Percentiles rank a stretch among this genome's conserved stretches.
These are phyloP conservation scores for Phascolomyces articulosus DNA, from an alignment of 371 early-diverging fungal species.

Conservation along the genomic window DNA sequence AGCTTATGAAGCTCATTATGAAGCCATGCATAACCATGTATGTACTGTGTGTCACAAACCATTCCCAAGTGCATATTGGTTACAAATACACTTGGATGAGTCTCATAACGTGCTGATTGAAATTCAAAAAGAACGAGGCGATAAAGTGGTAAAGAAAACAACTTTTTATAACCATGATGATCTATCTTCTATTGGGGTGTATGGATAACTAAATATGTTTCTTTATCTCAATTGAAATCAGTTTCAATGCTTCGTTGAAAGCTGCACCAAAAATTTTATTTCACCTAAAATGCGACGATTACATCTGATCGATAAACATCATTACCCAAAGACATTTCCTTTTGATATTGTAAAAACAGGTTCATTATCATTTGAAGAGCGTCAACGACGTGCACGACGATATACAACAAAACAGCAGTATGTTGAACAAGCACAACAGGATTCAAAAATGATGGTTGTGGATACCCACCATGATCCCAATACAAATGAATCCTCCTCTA, in stretches of 20 bases:
- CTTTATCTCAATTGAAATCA: constrained; percentile 24
- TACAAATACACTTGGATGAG: constrained; percentile 61
- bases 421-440: neutral
- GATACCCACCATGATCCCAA: no score
- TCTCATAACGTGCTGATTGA: constrained; percentile 52
- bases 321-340: constrained; percentile 66
- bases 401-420: neutral
- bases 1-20: constrained; percentile 64
- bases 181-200: no score
- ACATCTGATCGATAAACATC: constrained; percentile 72
- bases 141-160: constrained; percentile 52
- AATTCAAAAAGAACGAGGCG: constrained; percentile 60
- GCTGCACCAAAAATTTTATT: constrained; percentile 53
- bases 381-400: constrained; percentile 11
- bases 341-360: constrained; percentile 67
- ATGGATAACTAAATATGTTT: no score
- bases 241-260: constrained; percentile 76
- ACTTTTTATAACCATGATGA: no score
- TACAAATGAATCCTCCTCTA: no score
- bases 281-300: constrained; percentile 55
- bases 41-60: constrained; percentile 53
- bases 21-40: constrained; percentile 53
- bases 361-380: constrained; percentile 40
- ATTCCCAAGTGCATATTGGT: constrained; percentile 56
- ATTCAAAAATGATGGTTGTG: no score